Conservation (phyloP, 2,329 filamentous ascomycete genomes). For the Neodidymelliopsis sp. region DNA sequence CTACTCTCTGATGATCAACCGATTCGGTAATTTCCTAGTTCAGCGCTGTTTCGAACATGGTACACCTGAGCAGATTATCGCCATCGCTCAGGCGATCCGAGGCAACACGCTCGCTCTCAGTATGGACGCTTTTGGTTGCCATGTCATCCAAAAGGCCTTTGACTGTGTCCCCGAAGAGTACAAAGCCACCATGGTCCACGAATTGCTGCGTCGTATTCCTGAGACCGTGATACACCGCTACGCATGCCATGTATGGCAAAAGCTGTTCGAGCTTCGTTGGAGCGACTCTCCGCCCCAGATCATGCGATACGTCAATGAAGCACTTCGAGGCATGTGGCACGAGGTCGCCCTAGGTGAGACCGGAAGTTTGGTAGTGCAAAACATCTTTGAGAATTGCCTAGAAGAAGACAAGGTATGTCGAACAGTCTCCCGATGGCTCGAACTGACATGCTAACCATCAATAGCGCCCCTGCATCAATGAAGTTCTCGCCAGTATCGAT, state of each 20-base stretch:
- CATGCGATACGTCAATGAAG: constrained; percentile 98
- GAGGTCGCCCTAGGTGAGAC: constrained; percentile 97
- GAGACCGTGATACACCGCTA: constrained; percentile 99
- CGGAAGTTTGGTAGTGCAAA: constrained; percentile 96
- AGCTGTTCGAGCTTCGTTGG: constrained; percentile 98
- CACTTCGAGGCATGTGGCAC: constrained; percentile 96
- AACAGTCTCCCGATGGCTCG: background rate
- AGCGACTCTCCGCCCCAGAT: constrained; percentile 93
- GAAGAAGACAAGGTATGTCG: constrained; percentile 90
- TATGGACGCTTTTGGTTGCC: constrained; percentile 98
- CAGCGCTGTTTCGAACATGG: constrained; percentile 99
- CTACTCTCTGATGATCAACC: constrained; percentile 96
- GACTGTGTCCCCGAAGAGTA: constrained; percentile 97
- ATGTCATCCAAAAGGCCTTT: constrained; percentile 98
- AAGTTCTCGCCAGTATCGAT: constrained; percentile 93
- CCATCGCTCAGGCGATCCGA: constrained; percentile 92
- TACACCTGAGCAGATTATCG: constrained; percentile 88
- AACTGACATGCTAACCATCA: constrained; percentile 7
- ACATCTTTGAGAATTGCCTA: constrained; percentile 98
- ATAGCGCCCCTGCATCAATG: constrained; percentile 94
- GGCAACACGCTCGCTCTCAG: constrained; percentile 93
- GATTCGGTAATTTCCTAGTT: constrained; percentile 97
- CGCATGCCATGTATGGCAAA: constrained; percentile 99
- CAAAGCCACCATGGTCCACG: constrained; percentile 99
- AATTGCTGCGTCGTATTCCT: constrained; percentile 90